A percentile compares a stretch with the other conserved stretches of the same genome.
phyloP scores from a whole-genome alignment of 148 eudicot genomes.

The Oxyria digyna region DNA sequence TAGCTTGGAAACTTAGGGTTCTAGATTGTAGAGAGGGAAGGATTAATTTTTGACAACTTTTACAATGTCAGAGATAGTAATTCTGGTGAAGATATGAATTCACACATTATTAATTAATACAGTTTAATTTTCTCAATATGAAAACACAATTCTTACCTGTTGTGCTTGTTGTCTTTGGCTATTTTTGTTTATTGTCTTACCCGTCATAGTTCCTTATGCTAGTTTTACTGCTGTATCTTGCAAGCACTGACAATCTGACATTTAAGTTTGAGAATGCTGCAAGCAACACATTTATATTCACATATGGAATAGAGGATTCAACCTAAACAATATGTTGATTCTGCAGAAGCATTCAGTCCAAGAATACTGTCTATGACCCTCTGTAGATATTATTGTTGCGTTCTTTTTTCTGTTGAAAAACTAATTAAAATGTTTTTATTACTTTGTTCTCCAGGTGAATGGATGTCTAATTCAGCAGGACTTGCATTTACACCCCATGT shows the following conservation, averaged over 20 bases:
- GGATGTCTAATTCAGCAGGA: constrained; percentile 44
- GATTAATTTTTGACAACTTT: too few relatives aligned
- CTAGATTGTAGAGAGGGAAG: too few relatives aligned
- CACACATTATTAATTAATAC: too few relatives aligned
- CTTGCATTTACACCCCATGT: constrained; percentile 40
- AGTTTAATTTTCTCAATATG: too few relatives aligned
- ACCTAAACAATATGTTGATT: neutral
- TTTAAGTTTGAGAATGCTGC: neutral
- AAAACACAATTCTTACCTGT: neutral
- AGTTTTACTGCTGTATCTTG: neutral
- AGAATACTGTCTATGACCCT: neutral
- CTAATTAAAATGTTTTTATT: neutral
- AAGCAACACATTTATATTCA: neutral
- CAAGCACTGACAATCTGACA: neutral
- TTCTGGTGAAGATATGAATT: neutral
- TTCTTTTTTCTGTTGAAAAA: constrained; percentile 4
- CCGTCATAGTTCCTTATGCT: neutral
- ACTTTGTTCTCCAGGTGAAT: constrained; percentile 37
- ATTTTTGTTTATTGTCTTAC: neutral
- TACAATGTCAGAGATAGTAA: neutral
- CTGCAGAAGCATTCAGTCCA: too few relatives aligned
- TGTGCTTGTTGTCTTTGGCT: neutral
- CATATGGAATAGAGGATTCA: neutral
- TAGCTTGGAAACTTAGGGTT: too few relatives aligned
- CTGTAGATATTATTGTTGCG: neutral